These are phyloP conservation scores for Wickerhamiella azyma DNA, from an alignment of 805 yeast genomes.

Conservation along the genomic window DNA sequence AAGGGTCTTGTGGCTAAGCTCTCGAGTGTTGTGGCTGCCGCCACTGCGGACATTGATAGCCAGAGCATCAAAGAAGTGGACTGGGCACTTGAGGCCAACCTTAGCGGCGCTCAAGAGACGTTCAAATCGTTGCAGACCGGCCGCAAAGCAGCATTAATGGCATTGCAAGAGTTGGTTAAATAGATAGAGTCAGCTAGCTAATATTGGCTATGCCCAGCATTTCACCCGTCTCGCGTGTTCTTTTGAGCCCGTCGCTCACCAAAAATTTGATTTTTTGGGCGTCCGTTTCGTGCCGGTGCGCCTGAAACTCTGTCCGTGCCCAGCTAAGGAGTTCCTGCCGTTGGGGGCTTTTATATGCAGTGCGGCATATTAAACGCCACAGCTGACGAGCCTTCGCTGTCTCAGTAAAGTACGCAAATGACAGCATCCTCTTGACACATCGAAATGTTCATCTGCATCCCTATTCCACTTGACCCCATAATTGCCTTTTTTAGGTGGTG, in stretches of 20 bases:
- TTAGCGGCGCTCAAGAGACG: neutral
- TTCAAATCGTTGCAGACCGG: neutral
- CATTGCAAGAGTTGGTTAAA: neutral
- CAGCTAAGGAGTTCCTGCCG: conserved; percentile 23
- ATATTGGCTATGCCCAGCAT: conserved; percentile 10
- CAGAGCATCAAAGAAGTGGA: neutral
- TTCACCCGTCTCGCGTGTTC: conserved; percentile 23
- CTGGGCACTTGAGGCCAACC: neutral
- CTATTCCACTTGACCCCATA: conserved; percentile 7
- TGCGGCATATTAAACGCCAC: conserved; percentile 24
- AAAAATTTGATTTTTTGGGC: conserved; percentile 23
- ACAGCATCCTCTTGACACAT: neutral
- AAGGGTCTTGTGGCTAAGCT: neutral
- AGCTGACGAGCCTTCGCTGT: conserved; percentile 24
- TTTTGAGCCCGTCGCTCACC: conserved; percentile 25
- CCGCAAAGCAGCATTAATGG: neutral
- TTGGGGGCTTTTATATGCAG: conserved; percentile 20
- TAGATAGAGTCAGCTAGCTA: neutral
- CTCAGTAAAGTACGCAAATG: conserved; percentile 22
- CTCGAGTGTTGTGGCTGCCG: neutral
- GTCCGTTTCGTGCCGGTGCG: conserved; percentile 21
- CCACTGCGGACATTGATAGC: neutral
- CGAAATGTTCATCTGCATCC: conserved; percentile 10
- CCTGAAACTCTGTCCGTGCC: conserved; percentile 26
- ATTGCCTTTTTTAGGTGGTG: conserved; percentile 4